Conservation (phyloP, 1,284 basidiomycete species). For the Ganoderma resinaceum region DNA sequence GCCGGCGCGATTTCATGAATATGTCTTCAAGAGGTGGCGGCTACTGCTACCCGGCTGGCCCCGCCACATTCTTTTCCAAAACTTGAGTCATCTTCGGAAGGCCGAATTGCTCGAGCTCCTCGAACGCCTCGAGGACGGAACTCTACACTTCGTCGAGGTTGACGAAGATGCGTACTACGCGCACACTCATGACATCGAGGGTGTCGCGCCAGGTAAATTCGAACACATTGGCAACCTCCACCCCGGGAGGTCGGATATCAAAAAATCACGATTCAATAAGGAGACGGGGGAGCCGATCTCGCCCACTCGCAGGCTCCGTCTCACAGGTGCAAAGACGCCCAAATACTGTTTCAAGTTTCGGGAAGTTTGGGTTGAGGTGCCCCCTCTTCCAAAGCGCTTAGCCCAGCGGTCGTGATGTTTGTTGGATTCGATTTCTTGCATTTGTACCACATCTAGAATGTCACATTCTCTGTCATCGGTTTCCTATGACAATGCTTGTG, state of each 20-base stretch:
- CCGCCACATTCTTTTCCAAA: neutral
- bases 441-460: neutral
- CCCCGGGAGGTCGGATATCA: slow-evolving; percentile 9
- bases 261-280: slow-evolving; percentile 14
- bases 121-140: neutral
- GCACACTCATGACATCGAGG: neutral
- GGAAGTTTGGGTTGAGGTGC: neutral
- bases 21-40: neutral
- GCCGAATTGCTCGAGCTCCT: neutral
- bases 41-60: neutral
- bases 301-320: neutral
- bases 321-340: slow-evolving; percentile 2
- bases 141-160: neutral
- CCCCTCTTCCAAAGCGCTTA: neutral
- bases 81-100: neutral
- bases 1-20: neutral
- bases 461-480: neutral
- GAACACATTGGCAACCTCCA: neutral
- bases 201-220: neutral
- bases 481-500: no score
- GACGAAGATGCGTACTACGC: neutral
- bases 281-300: slow-evolving; percentile 9
- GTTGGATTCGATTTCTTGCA: neutral
- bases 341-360: neutral
- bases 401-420: neutral